Evolutionary conservation across 805 yeast genomes (phyloP).

Genomic region (Saturnispora kantuleensis): DNA sequence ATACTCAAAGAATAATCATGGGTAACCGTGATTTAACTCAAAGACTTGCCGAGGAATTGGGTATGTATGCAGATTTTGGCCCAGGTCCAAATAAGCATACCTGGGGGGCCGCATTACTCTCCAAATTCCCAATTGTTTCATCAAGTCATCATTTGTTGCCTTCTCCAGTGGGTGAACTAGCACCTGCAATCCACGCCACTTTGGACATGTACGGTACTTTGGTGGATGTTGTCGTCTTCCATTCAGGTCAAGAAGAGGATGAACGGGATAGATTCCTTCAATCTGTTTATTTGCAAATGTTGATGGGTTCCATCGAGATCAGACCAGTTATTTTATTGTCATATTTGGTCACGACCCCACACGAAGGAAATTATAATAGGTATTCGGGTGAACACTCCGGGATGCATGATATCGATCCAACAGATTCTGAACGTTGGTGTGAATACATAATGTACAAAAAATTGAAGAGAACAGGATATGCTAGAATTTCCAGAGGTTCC

Average conservation of each 20-base stretch:
- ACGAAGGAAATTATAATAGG: constrained; percentile 83
- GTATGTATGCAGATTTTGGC: constrained; percentile 93
- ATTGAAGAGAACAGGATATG: constrained; percentile 82
- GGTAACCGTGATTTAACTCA: constrained; percentile 94
- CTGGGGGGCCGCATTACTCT: constrained; percentile 91
- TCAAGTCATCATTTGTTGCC: constrained; percentile 90
- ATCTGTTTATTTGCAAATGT: constrained; percentile 58
- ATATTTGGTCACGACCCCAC: constrained; percentile 82
- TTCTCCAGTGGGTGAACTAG: constrained; percentile 95
- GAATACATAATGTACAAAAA: constrained; percentile 88
- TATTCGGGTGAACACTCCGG: constrained; percentile 78
- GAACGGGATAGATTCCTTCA: constrained; percentile 87
- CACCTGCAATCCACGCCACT: constrained; percentile 97
- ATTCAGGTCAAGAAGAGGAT: constrained; percentile 97
- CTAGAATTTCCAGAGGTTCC: constrained; percentile 84
- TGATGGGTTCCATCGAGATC: constrained; percentile 65
- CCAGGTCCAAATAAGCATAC: constrained; percentile 98
- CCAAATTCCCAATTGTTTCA: constrained; percentile 86
- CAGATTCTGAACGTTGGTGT: constrained; percentile 98
- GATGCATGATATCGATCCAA: constrained; percentile 87
- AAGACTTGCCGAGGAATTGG: constrained; percentile 81
- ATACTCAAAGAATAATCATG: constrained; percentile 87
- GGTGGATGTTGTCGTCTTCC: constrained; percentile 94
- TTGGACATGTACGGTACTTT: constrained; percentile 78
- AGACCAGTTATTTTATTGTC: constrained; percentile 83